Percentiles rank a stretch among this genome's conserved stretches.
Conservation (phyloP, 2,329 filamentous ascomycete genomes). For the Scortechinia acanthostroma region DNA sequence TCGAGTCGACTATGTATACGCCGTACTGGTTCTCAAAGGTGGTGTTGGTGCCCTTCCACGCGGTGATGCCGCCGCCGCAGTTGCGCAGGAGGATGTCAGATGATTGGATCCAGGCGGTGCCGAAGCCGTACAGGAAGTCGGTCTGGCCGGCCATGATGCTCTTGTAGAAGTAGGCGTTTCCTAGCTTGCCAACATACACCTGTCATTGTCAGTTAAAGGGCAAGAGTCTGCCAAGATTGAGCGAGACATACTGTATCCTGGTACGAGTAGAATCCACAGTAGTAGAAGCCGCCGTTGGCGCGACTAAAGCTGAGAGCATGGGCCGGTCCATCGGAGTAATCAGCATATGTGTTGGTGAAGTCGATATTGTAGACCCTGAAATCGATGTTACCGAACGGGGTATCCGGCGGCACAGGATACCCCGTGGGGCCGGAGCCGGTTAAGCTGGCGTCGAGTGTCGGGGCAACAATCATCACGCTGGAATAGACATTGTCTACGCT, state of each 20-base stretch:
- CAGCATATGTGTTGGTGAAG: no score
- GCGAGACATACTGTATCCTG: slow-evolving; percentile 39
- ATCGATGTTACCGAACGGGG: no score
- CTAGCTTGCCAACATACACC: slow-evolving; percentile 48
- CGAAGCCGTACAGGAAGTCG: slow-evolving; percentile 51
- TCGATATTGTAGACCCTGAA: no score
- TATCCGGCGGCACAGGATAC: no score
- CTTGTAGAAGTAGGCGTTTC: slow-evolving; percentile 43
- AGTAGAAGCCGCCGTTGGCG: slow-evolving; percentile 49
- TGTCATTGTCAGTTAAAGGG: slow-evolving; percentile 7
- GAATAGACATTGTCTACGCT: no score
- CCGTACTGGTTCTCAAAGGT: slow-evolving; percentile 48
- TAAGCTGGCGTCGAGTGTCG: slow-evolving; percentile 41
- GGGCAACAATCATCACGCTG: slow-evolving; percentile 11
- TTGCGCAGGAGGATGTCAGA: slow-evolving; percentile 33
- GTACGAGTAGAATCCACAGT: slow-evolving; percentile 45
- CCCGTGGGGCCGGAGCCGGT: no score
- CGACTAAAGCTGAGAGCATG: no score
- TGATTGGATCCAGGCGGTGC: slow-evolving; percentile 41
- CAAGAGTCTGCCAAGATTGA: not conserved
- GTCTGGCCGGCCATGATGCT: slow-evolving; percentile 44
- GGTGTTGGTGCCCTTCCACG: slow-evolving; percentile 52
- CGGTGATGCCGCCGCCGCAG: slow-evolving; percentile 49
- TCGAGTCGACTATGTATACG: slow-evolving; percentile 41
- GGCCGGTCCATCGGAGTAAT: no score